These are phyloP conservation scores for Microdochium bolleyi DNA, from an alignment of 2,329 filamentous ascomycete species.

Conservation along the genomic window DNA sequence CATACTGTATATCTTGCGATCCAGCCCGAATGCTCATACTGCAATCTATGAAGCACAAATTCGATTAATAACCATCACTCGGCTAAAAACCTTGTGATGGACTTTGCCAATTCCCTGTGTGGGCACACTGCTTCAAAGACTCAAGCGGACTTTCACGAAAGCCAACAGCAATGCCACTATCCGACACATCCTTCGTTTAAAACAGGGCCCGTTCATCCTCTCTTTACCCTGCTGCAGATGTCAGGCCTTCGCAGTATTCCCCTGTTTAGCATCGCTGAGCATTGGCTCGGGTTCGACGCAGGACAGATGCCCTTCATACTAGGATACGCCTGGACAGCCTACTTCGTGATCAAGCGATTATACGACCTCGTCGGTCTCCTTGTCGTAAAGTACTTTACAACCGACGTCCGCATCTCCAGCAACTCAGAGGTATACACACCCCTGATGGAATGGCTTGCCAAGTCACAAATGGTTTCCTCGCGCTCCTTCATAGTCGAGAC, in stretches of 20 bases:
- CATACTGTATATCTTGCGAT: too few species aligned
- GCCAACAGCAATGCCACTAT: neutral
- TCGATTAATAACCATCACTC: neutral
- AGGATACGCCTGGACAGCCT: neutral
- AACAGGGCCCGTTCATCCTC: conserved; percentile 4
- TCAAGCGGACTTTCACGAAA: neutral
- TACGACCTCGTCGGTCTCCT: neutral
- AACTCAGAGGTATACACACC: too few species aligned
- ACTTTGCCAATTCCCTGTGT: neutral
- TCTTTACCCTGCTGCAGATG: neutral
- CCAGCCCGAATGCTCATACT: neutral
- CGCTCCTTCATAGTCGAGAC: too few species aligned
- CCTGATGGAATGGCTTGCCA: too few species aligned
- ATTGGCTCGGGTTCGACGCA: too few species aligned
- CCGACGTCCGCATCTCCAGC: too few species aligned
- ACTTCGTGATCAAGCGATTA: too few species aligned
- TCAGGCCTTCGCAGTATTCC: neutral
- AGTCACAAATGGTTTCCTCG: too few species aligned
- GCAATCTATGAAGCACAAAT: neutral
- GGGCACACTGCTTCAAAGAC: neutral
- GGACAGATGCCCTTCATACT: too few species aligned
- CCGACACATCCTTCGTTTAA: neutral
- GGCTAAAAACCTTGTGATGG: neutral
- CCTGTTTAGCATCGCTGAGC: too few species aligned
- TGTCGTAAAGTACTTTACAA: neutral